Conservation (phyloP, 305 asterid genomes). For the Fraxinus dipetala region DNA sequence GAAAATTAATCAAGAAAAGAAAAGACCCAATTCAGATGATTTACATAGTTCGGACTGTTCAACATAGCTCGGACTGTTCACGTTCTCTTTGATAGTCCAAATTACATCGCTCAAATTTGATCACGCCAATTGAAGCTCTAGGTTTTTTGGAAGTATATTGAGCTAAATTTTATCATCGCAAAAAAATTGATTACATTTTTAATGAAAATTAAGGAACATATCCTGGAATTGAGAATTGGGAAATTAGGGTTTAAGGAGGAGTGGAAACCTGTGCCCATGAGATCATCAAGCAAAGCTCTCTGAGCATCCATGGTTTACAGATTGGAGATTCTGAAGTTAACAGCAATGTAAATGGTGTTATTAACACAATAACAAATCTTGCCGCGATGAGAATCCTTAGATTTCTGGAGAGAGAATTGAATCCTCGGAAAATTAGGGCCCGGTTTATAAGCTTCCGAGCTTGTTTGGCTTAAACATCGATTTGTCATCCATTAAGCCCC, state of each 20-base stretch:
- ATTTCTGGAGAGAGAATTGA: neutral
- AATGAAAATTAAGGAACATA: neutral
- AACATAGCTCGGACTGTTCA: neutral
- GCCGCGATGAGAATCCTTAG: neutral
- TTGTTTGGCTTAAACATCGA: no score
- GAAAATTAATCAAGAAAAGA: neutral
- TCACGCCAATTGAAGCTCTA: constrained; percentile 8
- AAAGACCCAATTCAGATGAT: neutral
- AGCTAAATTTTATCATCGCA: constrained; percentile 14
- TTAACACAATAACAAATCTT: neutral
- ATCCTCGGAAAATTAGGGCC: neutral
- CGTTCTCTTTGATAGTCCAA: neutral
- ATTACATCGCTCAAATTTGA: constrained; percentile 10
- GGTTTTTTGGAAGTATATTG: constrained; percentile 10
- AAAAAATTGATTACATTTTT: neutral
- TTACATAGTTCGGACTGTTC: neutral
- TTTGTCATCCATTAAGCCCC: no score
- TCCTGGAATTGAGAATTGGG: neutral
- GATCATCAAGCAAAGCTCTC: constrained; percentile 97
- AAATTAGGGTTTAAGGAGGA: constrained; percentile 23
- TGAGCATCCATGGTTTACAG: constrained; percentile 78
- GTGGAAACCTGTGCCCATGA: constrained; percentile 84
- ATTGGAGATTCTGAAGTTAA: constrained; percentile 14
- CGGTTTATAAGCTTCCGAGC: neutral
- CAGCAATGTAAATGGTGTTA: neutral